Percentiles rank a stretch among this genome's conserved stretches.
Conservation (phyloP, 805 yeast genomes). For the Saccharomycopsis fibuligera region DNA sequence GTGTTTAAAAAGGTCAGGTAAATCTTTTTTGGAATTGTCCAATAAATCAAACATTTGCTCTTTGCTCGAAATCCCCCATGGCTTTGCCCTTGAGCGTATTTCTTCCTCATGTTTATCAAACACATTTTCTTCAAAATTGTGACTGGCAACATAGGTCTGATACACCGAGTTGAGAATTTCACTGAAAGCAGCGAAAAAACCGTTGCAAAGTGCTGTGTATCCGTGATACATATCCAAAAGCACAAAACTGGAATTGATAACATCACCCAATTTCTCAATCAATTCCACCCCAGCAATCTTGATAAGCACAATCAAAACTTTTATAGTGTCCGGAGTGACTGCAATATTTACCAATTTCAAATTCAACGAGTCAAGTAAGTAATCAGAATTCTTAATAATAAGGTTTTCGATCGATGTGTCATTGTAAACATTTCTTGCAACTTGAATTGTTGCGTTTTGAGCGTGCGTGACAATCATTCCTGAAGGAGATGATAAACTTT, state of each 20-base stretch:
- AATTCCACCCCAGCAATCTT: conserved; percentile 64
- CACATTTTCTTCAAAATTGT: conserved; percentile 24
- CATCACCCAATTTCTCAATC: conserved; percentile 61
- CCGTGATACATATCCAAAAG: conserved; percentile 83
- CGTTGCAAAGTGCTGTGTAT: conserved; percentile 62
- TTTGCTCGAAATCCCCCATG: conserved; percentile 53
- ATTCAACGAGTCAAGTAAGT: conserved; percentile 74
- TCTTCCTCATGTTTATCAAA: conserved; percentile 24
- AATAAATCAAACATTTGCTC: conserved; percentile 41
- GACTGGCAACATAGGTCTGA: conserved; percentile 30
- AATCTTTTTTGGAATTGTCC: conserved; percentile 30
- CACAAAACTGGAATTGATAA: conserved; percentile 67
- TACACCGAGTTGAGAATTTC: conserved; percentile 47
- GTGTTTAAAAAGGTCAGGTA: conserved; percentile 27
- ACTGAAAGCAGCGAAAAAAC: conserved; percentile 66
- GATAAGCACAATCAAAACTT: conserved; percentile 62
- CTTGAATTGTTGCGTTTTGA: conserved; percentile 41
- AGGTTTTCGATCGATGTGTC: conserved; percentile 49
- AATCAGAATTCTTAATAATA: conserved; percentile 67
- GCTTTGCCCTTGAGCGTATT: conserved; percentile 32
- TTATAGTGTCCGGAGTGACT: conserved; percentile 67
- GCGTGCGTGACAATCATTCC: conserved; percentile 44
- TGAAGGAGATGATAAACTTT: conserved; percentile 56
- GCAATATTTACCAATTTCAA: conserved; percentile 60
- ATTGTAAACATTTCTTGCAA: conserved; percentile 46